phyloP scores from a whole-genome alignment of 805 yeast genomes.

The Scheffersomyces ergatensis region DNA sequence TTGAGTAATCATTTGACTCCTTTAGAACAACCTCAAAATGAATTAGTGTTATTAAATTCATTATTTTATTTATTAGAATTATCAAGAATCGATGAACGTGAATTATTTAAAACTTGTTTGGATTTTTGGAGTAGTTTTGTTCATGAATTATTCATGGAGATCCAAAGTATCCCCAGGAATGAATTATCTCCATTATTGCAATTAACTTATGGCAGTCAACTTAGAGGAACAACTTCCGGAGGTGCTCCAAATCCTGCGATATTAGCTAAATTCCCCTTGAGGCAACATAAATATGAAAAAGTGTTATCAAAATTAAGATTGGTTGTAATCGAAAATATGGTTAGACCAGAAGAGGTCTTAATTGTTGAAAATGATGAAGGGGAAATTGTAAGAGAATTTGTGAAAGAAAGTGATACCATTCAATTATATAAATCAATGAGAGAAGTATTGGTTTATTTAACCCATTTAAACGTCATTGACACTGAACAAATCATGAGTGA shows the following conservation, averaged over 20 bases:
- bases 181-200: conserved; percentile 79
- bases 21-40: conserved; percentile 54
- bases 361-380: conserved; percentile 98
- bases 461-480: conserved; percentile 92
- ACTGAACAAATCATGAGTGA: conserved; percentile 93
- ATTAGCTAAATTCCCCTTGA: conserved; percentile 73
- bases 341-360: conserved; percentile 95
- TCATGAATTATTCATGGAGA: conserved; percentile 77
- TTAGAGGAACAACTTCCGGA: conserved; percentile 48
- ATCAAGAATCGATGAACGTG: conserved; percentile 92
- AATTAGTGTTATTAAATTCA: conserved; percentile 62
- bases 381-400: conserved; percentile 96
- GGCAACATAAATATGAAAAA: conserved; percentile 80
- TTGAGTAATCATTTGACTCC: conserved; percentile 68
- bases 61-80: conserved; percentile 81
- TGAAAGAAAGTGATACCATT: conserved; percentile 95
- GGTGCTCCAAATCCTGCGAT: conserved; percentile 87
- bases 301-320: conserved; percentile 80
- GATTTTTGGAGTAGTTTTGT: conserved; percentile 94
- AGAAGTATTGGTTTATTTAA: conserved; percentile 90
- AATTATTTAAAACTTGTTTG: conserved; percentile 88
- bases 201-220: conserved; percentile 42
- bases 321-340: conserved; percentile 97
- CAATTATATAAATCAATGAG: conserved; percentile 93
- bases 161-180: conserved; percentile 71